Evolutionary conservation across 805 yeast species (phyloP), one percentile per base, ranked within the genome.

Genomic region (Pichia sporocuriosa): DNA sequence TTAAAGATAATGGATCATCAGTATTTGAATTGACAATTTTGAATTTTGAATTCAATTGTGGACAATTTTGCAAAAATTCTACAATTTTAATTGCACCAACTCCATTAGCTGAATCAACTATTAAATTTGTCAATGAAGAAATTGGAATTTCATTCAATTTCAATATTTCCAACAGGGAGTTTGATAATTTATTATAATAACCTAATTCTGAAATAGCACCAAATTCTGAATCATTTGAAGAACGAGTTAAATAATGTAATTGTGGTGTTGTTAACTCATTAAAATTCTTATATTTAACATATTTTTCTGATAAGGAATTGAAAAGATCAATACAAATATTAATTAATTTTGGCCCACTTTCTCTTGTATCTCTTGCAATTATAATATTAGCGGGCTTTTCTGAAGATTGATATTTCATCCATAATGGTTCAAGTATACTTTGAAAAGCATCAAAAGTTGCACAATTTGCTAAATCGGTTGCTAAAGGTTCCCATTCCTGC

Each of bases 81-180:
- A 35, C 23, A 22, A 80, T 67, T 57, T 84, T 83, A 17, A 85
- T 84, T 1, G 88, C 95, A 15, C 98, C 98, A 30, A 93, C 85
- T n/a, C 98, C 98, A 58, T 93, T 93, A 7, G 98, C 98, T 30
- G 88, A 80, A 64, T 93, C 98, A 16, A 93, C 77, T 2, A 79
- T 73, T 50, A 89, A 69, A 21, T 64, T 57, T 19, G 30, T 26
- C 6, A 49, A 19, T 3, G 46, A 12, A 20, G 40, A 20, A 4
- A 40, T 39, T 1, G 46, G 42, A 5, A 51, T 39, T n/a, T 52
- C 51, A 49, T 59, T 51, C 12, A 57, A 47, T 15, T 60, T 50
- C 40, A 63, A 57, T 39, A 84, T 69, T 16, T 62, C 53, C 39
- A 63, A 66, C 59, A 77, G 75, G 0, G 89, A 75, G 0, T 53